Conservation (phyloP, 306 rosid species). For the Spatholobus suberectus region DNA sequence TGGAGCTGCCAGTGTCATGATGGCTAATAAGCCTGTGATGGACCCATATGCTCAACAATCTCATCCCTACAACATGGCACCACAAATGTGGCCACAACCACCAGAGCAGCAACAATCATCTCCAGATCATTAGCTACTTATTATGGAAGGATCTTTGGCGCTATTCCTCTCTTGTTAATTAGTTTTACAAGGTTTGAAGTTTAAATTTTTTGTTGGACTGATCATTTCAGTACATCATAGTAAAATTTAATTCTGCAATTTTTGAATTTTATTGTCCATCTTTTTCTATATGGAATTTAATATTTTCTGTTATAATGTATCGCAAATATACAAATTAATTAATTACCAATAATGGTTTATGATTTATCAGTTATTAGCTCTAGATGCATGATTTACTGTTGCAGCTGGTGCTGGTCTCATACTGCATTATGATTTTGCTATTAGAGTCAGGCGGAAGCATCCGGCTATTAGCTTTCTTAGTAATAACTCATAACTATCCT, state of each 20-base stretch:
- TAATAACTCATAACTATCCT: background rate
- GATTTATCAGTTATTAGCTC: background rate
- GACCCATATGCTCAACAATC: conserved; percentile 40
- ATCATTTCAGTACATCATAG: conserved; percentile 24
- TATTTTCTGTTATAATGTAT: background rate
- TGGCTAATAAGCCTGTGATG: conserved; percentile 32
- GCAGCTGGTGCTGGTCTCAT: background rate
- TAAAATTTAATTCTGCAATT: conserved; percentile 17
- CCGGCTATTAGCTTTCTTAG: background rate
- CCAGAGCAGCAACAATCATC: conserved; percentile 39
- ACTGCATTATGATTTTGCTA: too few species aligned
- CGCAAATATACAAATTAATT: conserved; percentile 5
- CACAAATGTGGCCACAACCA: conserved; percentile 44
- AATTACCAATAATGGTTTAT: conserved; percentile 25
- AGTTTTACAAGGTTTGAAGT: background rate
- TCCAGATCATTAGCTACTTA: conserved; percentile 37
- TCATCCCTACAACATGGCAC: conserved; percentile 44
- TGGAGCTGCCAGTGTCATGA: conserved; percentile 36
- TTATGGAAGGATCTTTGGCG: background rate
- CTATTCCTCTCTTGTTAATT: background rate
- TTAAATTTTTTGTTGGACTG: background rate
- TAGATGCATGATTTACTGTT: background rate
- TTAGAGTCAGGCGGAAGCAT: background rate
- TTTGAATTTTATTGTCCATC: background rate
- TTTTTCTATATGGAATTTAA: conserved; percentile 18